Percentiles rank a stretch among this genome's conserved stretches.
phyloP scores from a whole-genome alignment of 495 filamentous ascomycete species.

The Neurospora tetraspora region DNA sequence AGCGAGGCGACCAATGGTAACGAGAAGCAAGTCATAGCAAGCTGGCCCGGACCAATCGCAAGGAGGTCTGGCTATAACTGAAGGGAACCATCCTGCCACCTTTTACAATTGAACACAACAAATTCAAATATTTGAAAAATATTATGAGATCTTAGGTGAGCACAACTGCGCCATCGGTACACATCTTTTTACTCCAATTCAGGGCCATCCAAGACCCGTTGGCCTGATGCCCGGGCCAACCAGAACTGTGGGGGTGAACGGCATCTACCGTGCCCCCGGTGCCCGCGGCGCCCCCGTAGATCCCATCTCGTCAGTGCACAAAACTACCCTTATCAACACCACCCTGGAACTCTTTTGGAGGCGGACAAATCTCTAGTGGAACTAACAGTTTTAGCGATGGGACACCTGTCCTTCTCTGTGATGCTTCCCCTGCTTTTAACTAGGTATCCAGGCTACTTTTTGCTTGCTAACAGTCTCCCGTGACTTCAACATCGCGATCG shows the following conservation, averaged over 20 bases:
- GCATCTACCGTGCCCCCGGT: not conserved
- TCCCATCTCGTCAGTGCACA: not conserved
- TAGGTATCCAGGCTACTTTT: not conserved
- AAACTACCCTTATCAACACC: not conserved
- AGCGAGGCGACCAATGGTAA: slow-evolving; percentile 13
- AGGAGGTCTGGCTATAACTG: not conserved
- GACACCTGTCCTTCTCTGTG: slow-evolving; percentile 21
- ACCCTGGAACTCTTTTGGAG: not conserved
- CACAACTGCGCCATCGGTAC: not conserved
- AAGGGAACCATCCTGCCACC: not conserved
- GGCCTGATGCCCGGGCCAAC: not conserved
- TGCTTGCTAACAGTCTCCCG: not conserved
- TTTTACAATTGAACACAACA: not conserved
- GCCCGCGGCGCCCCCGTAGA: not conserved
- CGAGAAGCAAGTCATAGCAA: not conserved
- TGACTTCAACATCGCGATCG: not conserved
- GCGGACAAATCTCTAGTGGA: not conserved
- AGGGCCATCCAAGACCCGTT: not conserved
- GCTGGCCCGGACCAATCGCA: slow-evolving; percentile 1
- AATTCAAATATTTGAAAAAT: not conserved
- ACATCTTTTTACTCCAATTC: not conserved
- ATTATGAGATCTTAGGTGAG: not conserved
- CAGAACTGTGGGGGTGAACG: not conserved
- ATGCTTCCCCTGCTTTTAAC: not conserved
- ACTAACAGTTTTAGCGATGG: not conserved